Conservation (phyloP, 2,329 filamentous ascomycete species). For the Ceratocystis destructans region DNA sequence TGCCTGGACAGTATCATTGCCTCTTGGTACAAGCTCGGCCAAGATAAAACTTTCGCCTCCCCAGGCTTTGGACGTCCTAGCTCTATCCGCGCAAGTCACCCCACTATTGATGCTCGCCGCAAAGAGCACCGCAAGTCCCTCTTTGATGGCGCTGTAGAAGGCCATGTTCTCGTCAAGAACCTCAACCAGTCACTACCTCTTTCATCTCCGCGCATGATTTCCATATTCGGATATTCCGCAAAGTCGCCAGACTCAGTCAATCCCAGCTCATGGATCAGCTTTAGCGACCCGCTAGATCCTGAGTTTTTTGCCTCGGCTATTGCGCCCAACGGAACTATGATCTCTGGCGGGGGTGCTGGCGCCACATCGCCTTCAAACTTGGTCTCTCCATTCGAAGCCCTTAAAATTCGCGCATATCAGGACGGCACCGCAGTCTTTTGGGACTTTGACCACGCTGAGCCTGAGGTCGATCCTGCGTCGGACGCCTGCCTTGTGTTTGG, state of each 20-base stretch:
- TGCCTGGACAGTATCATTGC: constrained; percentile 33
- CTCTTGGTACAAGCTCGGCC: constrained; percentile 42
- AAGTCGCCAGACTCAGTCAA: constrained; percentile 33
- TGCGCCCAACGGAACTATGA: constrained; percentile 22
- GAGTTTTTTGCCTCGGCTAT: constrained; percentile 31
- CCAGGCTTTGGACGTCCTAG: constrained; percentile 40
- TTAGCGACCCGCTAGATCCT: constrained; percentile 24
- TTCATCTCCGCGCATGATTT: constrained; percentile 35
- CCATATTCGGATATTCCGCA: constrained; percentile 50
- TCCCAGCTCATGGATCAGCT: constrained; percentile 26
- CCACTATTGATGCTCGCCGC: constrained; percentile 35
- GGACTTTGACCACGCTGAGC: constrained; percentile 39
- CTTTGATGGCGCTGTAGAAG: constrained; percentile 45
- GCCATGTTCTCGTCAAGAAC: constrained; percentile 53
- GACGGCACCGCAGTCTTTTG: constrained; percentile 46
- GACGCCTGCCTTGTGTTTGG: constrained; percentile 57
- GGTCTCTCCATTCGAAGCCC: constrained; percentile 41
- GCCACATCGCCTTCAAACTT: constrained; percentile 35
- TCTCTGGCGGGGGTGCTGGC: constrained; percentile 35
- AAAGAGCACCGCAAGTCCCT: constrained; percentile 29
- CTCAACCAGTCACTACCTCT: constrained; percentile 41
- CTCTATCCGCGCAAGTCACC: constrained; percentile 37
- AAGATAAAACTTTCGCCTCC: constrained; percentile 34
- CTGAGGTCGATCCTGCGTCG: constrained; percentile 35
- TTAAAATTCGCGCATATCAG: constrained; percentile 37